Evolutionary conservation across 306 rosid species (phyloP).

Genomic region (Boehmeria nivea): DNA sequence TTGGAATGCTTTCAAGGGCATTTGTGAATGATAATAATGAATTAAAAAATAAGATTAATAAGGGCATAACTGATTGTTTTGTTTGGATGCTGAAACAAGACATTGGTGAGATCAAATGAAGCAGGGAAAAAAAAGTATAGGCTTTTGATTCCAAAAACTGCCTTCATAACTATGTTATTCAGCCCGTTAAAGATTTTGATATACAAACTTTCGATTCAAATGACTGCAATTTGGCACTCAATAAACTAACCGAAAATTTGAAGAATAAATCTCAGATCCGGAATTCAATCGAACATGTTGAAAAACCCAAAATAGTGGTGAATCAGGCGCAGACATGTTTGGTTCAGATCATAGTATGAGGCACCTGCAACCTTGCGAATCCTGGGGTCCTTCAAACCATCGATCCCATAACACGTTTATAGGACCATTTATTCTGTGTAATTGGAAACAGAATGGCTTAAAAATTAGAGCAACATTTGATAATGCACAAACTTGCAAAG

Average conservation of each 20-base stretch:
- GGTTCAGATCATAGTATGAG: conserved; percentile 51
- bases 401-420: conserved; percentile 56
- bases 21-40: too few relatives aligned
- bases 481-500: conserved; percentile 4
- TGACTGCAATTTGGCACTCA: neutral
- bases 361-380: conserved; percentile 59
- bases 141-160: neutral
- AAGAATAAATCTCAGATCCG: neutral
- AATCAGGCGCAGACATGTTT: conserved; percentile 2
- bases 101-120: neutral
- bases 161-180: neutral
- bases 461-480: neutral
- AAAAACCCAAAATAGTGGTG: neutral
- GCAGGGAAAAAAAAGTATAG: neutral
- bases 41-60: too few relatives aligned
- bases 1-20: too few relatives aligned
- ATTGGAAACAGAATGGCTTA: conserved; percentile 14
- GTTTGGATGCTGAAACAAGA: conserved; percentile 6
- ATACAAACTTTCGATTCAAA: conserved; percentile 2
- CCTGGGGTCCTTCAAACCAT: conserved; percentile 84
- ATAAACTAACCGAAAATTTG: conserved; percentile 2
- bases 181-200: neutral
- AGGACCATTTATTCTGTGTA: conserved; percentile 66
- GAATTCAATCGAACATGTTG: neutral
- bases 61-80: neutral